Percentiles rank a stretch among this genome's conserved stretches.
Conservation (phyloP, 2,329 filamentous ascomycete genomes). For the Thelonectria discophora region DNA sequence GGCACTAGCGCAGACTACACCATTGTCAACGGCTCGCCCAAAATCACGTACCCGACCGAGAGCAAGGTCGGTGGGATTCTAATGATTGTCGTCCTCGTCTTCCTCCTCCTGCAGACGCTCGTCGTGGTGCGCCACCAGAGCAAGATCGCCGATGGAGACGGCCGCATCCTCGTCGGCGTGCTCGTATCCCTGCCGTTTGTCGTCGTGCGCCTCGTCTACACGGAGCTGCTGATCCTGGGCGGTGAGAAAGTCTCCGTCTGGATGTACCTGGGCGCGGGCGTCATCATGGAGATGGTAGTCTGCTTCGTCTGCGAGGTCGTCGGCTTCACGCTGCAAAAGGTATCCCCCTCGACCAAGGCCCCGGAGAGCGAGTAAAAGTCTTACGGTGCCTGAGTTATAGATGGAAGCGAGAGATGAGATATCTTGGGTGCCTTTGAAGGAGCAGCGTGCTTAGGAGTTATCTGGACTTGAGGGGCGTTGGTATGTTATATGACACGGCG, state of each 20-base stretch:
- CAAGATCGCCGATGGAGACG: slow-evolving; percentile 59
- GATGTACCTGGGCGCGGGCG: slow-evolving; percentile 45
- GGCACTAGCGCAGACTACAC: slow-evolving; percentile 41
- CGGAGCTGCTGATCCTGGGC: slow-evolving; percentile 43
- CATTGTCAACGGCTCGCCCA: slow-evolving; percentile 32
- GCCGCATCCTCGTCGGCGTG: slow-evolving; percentile 59
- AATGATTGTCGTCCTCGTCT: slow-evolving; percentile 50
- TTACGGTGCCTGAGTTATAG: slow-evolving; percentile 16
- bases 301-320: slow-evolving; percentile 43
- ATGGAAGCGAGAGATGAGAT: background rate
- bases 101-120: slow-evolving; percentile 52
- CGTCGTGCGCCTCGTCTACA: slow-evolving; percentile 46
- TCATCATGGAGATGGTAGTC: slow-evolving; percentile 48
- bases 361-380: slow-evolving; percentile 15
- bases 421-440: slow-evolving; percentile 8
- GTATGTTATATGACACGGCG: background rate
- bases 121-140: slow-evolving; percentile 52
- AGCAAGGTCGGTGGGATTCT: slow-evolving; percentile 43
- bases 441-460: background rate
- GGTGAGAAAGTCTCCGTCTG: slow-evolving; percentile 41
- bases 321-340: slow-evolving; percentile 44
- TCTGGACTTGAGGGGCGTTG: background rate
- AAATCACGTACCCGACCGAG: slow-evolving; percentile 41
- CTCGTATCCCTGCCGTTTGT: slow-evolving; percentile 47
- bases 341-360: slow-evolving; percentile 21